phyloP scores from a whole-genome alignment of 2,329 filamentous ascomycete species.

The Diaporthe ampelina region DNA sequence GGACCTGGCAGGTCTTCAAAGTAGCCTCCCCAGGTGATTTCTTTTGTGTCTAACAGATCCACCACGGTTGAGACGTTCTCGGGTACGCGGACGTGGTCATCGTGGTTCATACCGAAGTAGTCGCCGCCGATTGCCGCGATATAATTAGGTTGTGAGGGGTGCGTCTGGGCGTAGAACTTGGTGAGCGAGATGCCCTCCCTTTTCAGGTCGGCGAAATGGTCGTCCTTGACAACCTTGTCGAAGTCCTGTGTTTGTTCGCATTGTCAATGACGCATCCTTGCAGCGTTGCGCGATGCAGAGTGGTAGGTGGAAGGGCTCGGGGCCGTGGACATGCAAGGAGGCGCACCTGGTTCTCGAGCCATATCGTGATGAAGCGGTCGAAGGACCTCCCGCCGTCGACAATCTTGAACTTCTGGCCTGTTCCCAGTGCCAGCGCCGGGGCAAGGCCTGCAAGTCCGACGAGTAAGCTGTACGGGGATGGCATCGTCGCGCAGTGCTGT shows the following conservation, averaged over 20 bases:
- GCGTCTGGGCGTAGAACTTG: slow-evolving; percentile 74
- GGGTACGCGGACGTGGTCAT: slow-evolving; percentile 58
- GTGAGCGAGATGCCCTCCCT: slow-evolving; percentile 60
- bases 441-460: slow-evolving; percentile 26
- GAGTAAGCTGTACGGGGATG: slow-evolving; percentile 4
- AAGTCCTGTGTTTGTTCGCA: slow-evolving; percentile 54
- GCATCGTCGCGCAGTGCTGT: slow-evolving; percentile 31
- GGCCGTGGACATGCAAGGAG: not conserved
- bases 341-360: slow-evolving; percentile 60
- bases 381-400: slow-evolving; percentile 54
- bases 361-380: slow-evolving; percentile 60
- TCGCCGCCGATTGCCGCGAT: slow-evolving; percentile 77
- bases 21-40: slow-evolving; percentile 60
- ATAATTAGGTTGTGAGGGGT: slow-evolving; percentile 85
- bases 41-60: slow-evolving; percentile 58
- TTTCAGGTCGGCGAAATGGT: slow-evolving; percentile 56
- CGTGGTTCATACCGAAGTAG: slow-evolving; percentile 67
- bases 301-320: not conserved
- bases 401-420: slow-evolving; percentile 43
- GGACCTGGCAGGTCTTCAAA: slow-evolving; percentile 62
- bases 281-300: not conserved
- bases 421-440: slow-evolving; percentile 34
- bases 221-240: slow-evolving; percentile 55
- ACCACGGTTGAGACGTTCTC: slow-evolving; percentile 61
- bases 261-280: not conserved